Evolutionary conservation across 805 yeast genomes (phyloP), one percentile per base, ranked within the genome.

Genomic region (Candida golubevii): DNA sequence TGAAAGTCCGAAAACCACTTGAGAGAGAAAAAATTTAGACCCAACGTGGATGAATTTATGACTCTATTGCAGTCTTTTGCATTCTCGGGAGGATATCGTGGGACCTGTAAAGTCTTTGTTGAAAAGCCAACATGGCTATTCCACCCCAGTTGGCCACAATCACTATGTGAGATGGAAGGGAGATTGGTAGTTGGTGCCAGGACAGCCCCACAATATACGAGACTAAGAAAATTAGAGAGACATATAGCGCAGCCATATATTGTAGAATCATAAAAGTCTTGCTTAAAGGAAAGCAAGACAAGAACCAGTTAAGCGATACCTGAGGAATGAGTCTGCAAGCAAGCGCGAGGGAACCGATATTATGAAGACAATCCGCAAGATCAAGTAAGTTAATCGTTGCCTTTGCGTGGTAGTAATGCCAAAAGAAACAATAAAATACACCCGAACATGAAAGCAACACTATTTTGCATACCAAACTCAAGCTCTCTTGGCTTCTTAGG

Each of bases 251-350:
- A 12, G 43, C 37, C 5, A 27, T 27, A 8, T 28, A 33, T 15
- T 39, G 42, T 23, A 41, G 14, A 26, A 35, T 27, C 11, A 47
- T 29, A 37, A 44, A 47, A 2, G 18, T 30, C 13, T 18, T n/a
- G 37, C 38, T 28, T 26, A 41, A 29, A 4, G 46, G 41, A 27
- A 38, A 45, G 34, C 38, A 35, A 44, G 39, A 47, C 23, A 44
- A 35, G 14, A 53, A 53, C 54, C 54, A 51, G 36, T 48, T 47
- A 13, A 44, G 42, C 10, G 55, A 49, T n/a, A 45, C 33, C 36
- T 49, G 54, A 8, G 53, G 51, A 11, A 51, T 38, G 35, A 53
- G 48, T 33, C 51, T 36, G 28, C 38, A 37, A 15, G 52, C 44
- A 38, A 46, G 39, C 1, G 50, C 37, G 10, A 49, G 27, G 18